phyloP scores from a whole-genome alignment of 2,329 filamentous ascomycete species.

The Nothophoma quercina region DNA sequence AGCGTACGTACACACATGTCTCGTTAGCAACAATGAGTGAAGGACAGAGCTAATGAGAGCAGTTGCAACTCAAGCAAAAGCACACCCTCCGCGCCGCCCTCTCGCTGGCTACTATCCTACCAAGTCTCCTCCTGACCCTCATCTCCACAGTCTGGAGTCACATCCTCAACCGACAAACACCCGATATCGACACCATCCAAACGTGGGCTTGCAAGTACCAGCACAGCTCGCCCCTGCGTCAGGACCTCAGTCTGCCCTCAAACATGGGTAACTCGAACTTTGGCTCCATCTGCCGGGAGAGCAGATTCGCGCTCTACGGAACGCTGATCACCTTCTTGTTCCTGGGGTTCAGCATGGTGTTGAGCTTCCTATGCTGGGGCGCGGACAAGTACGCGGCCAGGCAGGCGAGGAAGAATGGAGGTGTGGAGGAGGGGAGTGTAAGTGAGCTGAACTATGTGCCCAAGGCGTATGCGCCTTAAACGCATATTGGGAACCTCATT shows the following conservation, averaged over 20 bases:
- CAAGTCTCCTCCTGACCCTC: conserved; percentile 50
- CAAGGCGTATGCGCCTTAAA: conserved; percentile 15
- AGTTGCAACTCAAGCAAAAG: conserved; percentile 44
- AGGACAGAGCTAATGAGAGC: conserved; percentile 7
- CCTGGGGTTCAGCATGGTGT: conserved; percentile 42
- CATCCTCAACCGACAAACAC: conserved; percentile 45
- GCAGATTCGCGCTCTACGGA: conserved; percentile 55
- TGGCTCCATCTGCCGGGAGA: conserved; percentile 51
- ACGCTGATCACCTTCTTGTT: conserved; percentile 53
- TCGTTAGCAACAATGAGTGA: neutral
- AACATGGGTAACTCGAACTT: conserved; percentile 49
- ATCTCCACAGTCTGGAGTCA: conserved; percentile 52
- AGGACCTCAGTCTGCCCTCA: conserved; percentile 32
- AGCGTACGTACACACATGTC: conserved; percentile 31
- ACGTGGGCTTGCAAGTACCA: conserved; percentile 52
- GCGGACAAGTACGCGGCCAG: conserved; percentile 48
- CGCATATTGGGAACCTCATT: no score
- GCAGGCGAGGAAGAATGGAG: conserved; percentile 42
- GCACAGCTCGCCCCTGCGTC: conserved; percentile 30
- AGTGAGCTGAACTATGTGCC: conserved; percentile 17
- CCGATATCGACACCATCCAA: conserved; percentile 49
- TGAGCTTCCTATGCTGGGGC: conserved; percentile 47
- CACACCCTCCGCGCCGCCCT: conserved; percentile 51
- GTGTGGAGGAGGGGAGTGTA: conserved; percentile 6
- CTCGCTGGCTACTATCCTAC: conserved; percentile 45